Evolutionary conservation across 306 rosid genomes (phyloP), one percentile per base, ranked within the genome.

Genomic region (Cajanus cajan): DNA sequence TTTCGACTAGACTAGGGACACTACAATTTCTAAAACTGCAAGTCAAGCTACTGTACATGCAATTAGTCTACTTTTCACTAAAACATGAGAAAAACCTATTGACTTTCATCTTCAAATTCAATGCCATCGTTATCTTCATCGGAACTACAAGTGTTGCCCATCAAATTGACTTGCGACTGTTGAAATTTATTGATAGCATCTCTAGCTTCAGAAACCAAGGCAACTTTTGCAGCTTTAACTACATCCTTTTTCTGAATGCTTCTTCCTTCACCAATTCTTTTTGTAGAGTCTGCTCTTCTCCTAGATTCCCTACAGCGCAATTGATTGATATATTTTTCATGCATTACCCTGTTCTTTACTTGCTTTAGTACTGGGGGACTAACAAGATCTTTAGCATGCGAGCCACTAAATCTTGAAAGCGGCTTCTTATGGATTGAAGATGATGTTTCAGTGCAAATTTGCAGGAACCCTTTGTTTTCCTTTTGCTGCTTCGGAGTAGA

Each of bases 301-400:
- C 76, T 89, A 31, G 89, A 88, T 39, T 92, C 95, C 83, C 95
- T 86, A 50, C 80, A 57, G 62, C 86, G 95, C 55, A 90, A 84
- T 88, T 92, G 91, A 77, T 91, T 87, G 58, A 94, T 89, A 50
- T 92, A 92, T 83, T 86, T 94, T 82, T 92, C 97, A 77, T 94
- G 97, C 59, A 83, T 63, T 57, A 58, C 84, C 87, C 14, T 88
- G 89, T 90, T 91, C 82, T 89, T 91, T 11, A 94, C 89, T 77
- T 79, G 78, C 87, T 92, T 94, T 78, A 92, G 84, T 76, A 92
- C 97, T 1, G 87, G 92, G 12, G 97, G 97, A 41, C 98, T 94
- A 52, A 71, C 86, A 71, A 89, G 85, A 70, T 88, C 70, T 61
- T 79, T 61, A 50, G 24, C 80, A 7, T 10, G 21, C 1, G 85